Evolutionary conservation across 176 grass and related monocot species (phyloP).

Genomic region (Carex kokanica): DNA sequence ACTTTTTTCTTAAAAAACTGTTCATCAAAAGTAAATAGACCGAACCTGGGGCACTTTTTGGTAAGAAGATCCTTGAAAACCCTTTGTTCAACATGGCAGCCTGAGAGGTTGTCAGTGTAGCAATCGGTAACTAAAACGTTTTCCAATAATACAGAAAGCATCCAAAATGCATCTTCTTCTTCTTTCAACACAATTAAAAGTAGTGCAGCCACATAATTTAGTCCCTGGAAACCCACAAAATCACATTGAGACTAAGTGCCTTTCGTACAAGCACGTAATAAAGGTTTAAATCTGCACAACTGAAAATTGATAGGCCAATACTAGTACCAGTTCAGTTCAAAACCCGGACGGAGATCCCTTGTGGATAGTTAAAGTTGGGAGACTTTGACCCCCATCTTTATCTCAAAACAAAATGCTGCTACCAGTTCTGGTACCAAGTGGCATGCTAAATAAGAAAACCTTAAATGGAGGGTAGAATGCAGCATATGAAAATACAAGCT

Average conservation of each 20-base stretch:
- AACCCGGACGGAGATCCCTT: too few relatives aligned
- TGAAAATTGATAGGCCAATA: not conserved
- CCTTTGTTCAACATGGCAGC: slow-evolving; percentile 94
- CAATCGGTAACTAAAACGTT: slow-evolving; percentile 96
- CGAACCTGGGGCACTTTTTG: slow-evolving; percentile 89
- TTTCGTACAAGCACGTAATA: not conserved
- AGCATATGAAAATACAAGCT: not conserved
- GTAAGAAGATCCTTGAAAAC: slow-evolving; percentile 94
- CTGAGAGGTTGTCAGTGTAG: slow-evolving; percentile 92
- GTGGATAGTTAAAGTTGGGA: too few relatives aligned
- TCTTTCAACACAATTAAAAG: slow-evolving; percentile 82
- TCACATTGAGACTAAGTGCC: not conserved
- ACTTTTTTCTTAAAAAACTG: not conserved
- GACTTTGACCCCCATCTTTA: too few relatives aligned
- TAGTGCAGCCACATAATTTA: slow-evolving; percentile 95
- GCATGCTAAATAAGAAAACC: not conserved
- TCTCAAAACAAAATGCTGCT: not conserved
- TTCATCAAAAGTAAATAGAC: not conserved
- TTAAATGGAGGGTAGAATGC: not conserved
- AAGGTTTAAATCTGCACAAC: not conserved
- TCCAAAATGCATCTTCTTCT: slow-evolving; percentile 97
- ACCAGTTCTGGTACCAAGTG: not conserved
- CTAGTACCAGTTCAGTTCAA: not conserved
- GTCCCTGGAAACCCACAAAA: slow-evolving; percentile 52
- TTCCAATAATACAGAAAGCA: slow-evolving; percentile 89